phyloP scores from a whole-genome alignment of 148 eudicot species.

The Heliamphora exappendiculata region DNA sequence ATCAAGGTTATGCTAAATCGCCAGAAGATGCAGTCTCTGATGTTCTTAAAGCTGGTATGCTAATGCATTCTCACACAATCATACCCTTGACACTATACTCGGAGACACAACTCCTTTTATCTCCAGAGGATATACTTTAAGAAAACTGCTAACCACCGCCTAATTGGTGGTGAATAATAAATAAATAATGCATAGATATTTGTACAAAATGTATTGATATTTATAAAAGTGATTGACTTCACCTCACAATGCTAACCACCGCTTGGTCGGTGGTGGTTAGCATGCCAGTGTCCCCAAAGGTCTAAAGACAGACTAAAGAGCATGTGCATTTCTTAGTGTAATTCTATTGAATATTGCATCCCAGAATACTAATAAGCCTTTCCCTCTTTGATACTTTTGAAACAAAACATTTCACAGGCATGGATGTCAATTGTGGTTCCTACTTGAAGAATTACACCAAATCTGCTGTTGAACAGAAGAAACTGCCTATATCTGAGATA shows the following conservation, averaged over 20 bases:
- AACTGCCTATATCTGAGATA: constrained; percentile 39
- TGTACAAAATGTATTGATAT: too few relatives aligned
- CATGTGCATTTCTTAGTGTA: too few relatives aligned
- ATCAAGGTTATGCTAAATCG: constrained; percentile 56
- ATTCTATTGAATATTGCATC: too few relatives aligned
- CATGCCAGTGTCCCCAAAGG: neutral
- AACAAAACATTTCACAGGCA: constrained; percentile 33
- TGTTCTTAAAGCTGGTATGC: constrained; percentile 82
- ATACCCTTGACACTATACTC: neutral
- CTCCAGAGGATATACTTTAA: too few relatives aligned
- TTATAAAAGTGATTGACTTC: neutral
- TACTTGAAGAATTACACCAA: constrained; percentile 62
- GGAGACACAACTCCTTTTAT: neutral
- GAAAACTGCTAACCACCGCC: too few relatives aligned
- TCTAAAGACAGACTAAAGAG: too few relatives aligned
- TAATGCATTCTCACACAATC: neutral
- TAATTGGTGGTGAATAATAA: too few relatives aligned
- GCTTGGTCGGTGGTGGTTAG: too few relatives aligned
- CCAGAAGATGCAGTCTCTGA: constrained; percentile 83
- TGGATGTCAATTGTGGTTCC: constrained; percentile 82
- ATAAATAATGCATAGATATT: too few relatives aligned
- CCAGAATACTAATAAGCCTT: too few relatives aligned
- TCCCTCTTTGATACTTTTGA: neutral
- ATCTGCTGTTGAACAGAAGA: constrained; percentile 55
- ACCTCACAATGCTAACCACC: neutral